Base-by-base conservation (phyloP, 768 basidiomycete species). In the Solioccasus polychromus region DNA sequence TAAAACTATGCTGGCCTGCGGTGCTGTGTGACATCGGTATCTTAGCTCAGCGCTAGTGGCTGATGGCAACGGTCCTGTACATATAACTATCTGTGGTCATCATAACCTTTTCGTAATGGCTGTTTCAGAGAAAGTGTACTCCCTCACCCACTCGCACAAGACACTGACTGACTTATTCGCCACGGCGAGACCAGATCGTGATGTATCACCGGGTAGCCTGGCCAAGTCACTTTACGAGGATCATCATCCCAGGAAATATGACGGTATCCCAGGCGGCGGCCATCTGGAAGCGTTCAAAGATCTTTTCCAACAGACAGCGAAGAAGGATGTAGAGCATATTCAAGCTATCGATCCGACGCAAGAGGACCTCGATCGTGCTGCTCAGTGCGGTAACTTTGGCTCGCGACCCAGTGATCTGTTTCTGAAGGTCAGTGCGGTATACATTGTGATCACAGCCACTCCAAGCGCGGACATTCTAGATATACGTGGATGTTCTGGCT, bases 401-500 rank as follows among this genome's bases (percentile, higher is more conserved):
- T 58, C 64, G 35, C 67, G 75, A 28, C 81, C 80, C 9, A 76
- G 74, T 40, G 76, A 82, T 39, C 59, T 84, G 23, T 86, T 85
- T 56, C 66, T 85, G 39, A 77, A 77, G 69, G 82, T 78, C 43
- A 32, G 72, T 41, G 8, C 15, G 39, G 11, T 35, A 51, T 40
- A 20, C 9, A n/a, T 35, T 5, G 29, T 42, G 17, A 9, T 41
- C 31, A n/a, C 18, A 20, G 32, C 14, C 7, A 17, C 36, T 19
- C 41, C 43, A 34, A 4, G 26, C 35, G 19, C 11, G 18, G 18
- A 23, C 17, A 18, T 35, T 23, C 37, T 42, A 83, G 82, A 77
- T 87, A 42, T 86, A 83, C 50, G 66, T 72, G 30, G 79, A 84
- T 39, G 73, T 80, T n/a, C 64, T 86, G 17, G 71, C 71, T n/a